These are phyloP conservation scores for Leccinum ochraceum DNA, from an alignment of 768 basidiomycete species.

Conservation along the genomic window DNA sequence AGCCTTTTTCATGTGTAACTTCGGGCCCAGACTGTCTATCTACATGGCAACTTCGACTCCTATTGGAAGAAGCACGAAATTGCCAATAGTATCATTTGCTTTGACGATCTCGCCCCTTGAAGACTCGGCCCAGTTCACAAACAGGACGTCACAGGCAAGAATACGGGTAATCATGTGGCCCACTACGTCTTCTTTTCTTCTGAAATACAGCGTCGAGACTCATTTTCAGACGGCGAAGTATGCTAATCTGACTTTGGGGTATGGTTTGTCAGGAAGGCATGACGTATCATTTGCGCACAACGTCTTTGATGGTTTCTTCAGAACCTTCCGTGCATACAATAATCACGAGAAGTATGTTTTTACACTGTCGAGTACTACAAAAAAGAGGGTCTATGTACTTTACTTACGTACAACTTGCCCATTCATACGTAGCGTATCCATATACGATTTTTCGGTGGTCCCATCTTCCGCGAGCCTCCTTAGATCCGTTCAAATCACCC, in stretches of 20 bases:
- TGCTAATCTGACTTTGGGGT: not conserved
- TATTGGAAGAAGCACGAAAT: too few species aligned
- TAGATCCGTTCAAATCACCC: conserved; percentile 6
- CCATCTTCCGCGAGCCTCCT: not conserved
- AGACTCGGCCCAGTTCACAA: too few species aligned
- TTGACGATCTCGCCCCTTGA: too few species aligned
- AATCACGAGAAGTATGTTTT: not conserved
- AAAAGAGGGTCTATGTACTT: conserved; percentile 1
- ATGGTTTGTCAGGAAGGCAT: not conserved
- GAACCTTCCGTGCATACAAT: not conserved
- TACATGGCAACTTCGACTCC: too few species aligned
- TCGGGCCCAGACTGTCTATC: too few species aligned
- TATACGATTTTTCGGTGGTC: not conserved
- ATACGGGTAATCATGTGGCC: too few species aligned
- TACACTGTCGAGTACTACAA: not conserved
- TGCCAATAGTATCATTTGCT: too few species aligned
- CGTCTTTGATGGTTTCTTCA: not conserved
- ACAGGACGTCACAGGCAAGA: too few species aligned
- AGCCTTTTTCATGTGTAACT: too few species aligned
- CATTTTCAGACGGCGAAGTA: too few species aligned
- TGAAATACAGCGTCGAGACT: too few species aligned
- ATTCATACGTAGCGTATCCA: not conserved
- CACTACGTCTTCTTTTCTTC: too few species aligned
- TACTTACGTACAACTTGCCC: conserved; percentile 1
- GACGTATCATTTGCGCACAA: not conserved